These are phyloP conservation scores for Raffaelea albimanens DNA, from an alignment of 2,329 filamentous ascomycete genomes.

Conservation along the genomic window DNA sequence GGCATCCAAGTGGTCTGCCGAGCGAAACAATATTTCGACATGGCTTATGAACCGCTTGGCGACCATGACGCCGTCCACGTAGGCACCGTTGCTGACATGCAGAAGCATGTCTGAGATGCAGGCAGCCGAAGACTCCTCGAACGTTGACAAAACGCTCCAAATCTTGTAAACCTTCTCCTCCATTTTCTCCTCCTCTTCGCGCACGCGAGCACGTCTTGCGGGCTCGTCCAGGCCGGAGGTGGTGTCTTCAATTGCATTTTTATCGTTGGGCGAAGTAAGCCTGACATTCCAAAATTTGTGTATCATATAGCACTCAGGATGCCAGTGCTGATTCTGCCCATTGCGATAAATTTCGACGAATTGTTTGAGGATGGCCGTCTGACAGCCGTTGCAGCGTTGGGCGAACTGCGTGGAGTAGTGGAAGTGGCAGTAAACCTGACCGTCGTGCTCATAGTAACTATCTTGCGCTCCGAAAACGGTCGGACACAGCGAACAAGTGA, in stretches of 20 bases:
- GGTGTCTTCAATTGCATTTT: slow-evolving; percentile 18
- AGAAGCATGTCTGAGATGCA: slow-evolving; percentile 99
- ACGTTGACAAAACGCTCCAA: slow-evolving; percentile 94
- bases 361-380: slow-evolving; percentile 94
- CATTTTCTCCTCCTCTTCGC: slow-evolving; percentile 83
- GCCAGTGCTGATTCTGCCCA: slow-evolving; percentile 97
- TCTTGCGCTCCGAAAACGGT: slow-evolving; percentile 98
- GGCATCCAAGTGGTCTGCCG: slow-evolving; percentile 74
- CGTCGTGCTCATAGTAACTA: slow-evolving; percentile 97
- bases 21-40: slow-evolving; percentile 84
- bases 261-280: slow-evolving; percentile 53
- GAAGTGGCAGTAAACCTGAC: slow-evolving; percentile 94
- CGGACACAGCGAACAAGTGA: slow-evolving; percentile 92
- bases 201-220: slow-evolving; percentile 64
- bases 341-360: slow-evolving; percentile 99
- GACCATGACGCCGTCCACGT: slow-evolving; percentile 87
- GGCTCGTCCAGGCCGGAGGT: slow-evolving; percentile 33
- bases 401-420: slow-evolving; percentile 98
- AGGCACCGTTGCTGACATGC: slow-evolving; percentile 95
- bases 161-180: slow-evolving; percentile 97
- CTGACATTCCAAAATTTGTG: slow-evolving; percentile 99
- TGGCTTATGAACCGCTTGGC: slow-evolving; percentile 95
- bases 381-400: slow-evolving; percentile 91
- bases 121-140: slow-evolving; percentile 93
- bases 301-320: slow-evolving; percentile 99